phyloP scores from a whole-genome alignment of 2,329 filamentous ascomycete species.

The Zymoseptoria crescenta region DNA sequence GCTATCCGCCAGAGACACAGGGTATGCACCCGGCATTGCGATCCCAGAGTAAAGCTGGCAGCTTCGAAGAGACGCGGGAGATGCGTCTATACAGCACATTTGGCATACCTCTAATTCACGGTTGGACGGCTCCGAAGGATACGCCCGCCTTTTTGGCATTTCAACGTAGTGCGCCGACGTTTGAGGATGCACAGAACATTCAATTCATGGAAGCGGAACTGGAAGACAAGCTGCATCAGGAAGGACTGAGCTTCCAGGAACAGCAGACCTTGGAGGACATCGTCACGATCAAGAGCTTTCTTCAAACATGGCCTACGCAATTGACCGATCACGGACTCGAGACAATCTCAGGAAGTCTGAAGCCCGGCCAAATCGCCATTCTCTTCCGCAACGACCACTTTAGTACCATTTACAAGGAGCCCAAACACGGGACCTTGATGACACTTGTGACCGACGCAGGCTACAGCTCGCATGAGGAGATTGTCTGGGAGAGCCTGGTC shows the following conservation, averaged over 20 bases:
- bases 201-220: slow-evolving; percentile 85
- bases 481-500: slow-evolving; percentile 90
- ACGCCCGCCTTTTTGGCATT: slow-evolving; percentile 65
- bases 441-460: slow-evolving; percentile 89
- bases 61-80: slow-evolving; percentile 79
- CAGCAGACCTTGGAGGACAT: slow-evolving; percentile 78
- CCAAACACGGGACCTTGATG: slow-evolving; percentile 64
- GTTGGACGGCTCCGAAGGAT: slow-evolving; percentile 70
- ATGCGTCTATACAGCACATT: slow-evolving; percentile 91
- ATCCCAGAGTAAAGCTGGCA: slow-evolving; percentile 51
- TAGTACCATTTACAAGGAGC: slow-evolving; percentile 85
- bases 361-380: slow-evolving; percentile 75
- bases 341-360: slow-evolving; percentile 61
- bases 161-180: slow-evolving; percentile 66
- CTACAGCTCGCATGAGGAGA: slow-evolving; percentile 77
- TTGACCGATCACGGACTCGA: slow-evolving; percentile 74
- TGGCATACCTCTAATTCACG: slow-evolving; percentile 79
- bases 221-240: slow-evolving; percentile 63
- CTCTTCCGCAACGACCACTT: slow-evolving; percentile 97
- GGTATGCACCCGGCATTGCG: slow-evolving; percentile 30
- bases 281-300: slow-evolving; percentile 71
- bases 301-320: slow-evolving; percentile 75
- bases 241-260: slow-evolving; percentile 62
- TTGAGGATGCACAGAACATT: slow-evolving; percentile 85
- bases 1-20: slow-evolving; percentile 27